Conservation (phyloP, 2,329 filamentous ascomycete genomes). For the Microdochium nivale region DNA sequence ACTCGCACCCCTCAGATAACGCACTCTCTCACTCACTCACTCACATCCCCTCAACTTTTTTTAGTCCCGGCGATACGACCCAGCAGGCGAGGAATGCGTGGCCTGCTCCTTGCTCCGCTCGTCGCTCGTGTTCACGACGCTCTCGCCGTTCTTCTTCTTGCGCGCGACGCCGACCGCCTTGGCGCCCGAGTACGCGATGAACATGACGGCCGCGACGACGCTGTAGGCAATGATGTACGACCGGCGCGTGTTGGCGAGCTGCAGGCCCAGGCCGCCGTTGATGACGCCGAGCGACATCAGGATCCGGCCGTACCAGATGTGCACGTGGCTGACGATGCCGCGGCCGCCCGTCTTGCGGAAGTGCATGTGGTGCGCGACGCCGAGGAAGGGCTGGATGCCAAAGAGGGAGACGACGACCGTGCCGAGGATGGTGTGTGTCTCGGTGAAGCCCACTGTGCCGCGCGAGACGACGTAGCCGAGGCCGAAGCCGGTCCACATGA, state of each 20-base stretch:
- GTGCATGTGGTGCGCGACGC: conserved; percentile 47
- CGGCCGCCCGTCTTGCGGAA: conserved; percentile 39
- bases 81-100: neutral
- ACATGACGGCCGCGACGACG: conserved; percentile 42
- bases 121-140: neutral
- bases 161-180: neutral
- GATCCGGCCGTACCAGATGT: conserved; percentile 54
- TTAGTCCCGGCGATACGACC: neutral
- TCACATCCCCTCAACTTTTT: too few relatives aligned
- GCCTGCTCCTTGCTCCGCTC: neutral
- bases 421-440: conserved; percentile 47
- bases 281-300: conserved; percentile 51
- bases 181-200: neutral
- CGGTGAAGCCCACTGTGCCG: conserved; percentile 33
- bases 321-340: conserved; percentile 42
- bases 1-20: too few relatives aligned
- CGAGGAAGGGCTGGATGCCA: conserved; percentile 48
- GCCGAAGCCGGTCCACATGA: conserved; percentile 53
- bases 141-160: neutral
- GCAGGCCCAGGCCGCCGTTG: conserved; percentile 55
- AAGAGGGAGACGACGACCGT: conserved; percentile 44
- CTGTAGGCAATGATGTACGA: conserved; percentile 44
- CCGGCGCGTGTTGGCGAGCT: conserved; percentile 31
- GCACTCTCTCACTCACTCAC: too few relatives aligned
- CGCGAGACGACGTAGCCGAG: conserved; percentile 42